These are phyloP conservation scores for Crucibulum laeve DNA, from an alignment of 768 basidiomycete genomes.

Conservation along the genomic window DNA sequence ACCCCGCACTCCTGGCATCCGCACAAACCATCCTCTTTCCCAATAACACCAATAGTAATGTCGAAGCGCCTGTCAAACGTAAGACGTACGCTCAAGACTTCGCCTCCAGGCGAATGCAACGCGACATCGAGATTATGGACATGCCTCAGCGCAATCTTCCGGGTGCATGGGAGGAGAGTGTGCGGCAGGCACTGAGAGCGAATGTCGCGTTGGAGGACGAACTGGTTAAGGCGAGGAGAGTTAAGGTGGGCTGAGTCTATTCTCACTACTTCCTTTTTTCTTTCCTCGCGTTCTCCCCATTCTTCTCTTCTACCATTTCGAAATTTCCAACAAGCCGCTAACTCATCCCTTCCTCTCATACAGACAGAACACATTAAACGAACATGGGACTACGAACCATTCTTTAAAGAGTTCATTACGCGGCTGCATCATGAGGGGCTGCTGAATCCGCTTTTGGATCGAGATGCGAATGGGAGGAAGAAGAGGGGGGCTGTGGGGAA, in stretches of 20 bases:
- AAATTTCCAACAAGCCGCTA: too few species aligned
- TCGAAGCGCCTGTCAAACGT: slow-evolving; percentile 16
- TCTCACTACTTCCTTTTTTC: background rate
- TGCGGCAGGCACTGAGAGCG: slow-evolving; percentile 32
- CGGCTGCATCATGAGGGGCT: slow-evolving; percentile 42
- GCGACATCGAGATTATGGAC: slow-evolving; percentile 38
- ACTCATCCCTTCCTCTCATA: too few species aligned
- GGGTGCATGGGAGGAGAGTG: slow-evolving; percentile 42
- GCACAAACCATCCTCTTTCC: slow-evolving; percentile 25
- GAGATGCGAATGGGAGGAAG: slow-evolving; percentile 28
- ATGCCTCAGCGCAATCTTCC: slow-evolving; percentile 33
- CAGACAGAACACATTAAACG: slow-evolving; percentile 56
- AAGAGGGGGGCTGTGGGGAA: slow-evolving; percentile 4
- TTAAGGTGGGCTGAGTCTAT: slow-evolving; percentile 34
- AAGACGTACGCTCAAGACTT: slow-evolving; percentile 39
- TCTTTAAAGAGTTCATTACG: slow-evolving; percentile 42
- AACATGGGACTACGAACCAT: slow-evolving; percentile 62
- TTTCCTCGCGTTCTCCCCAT: background rate
- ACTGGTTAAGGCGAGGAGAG: slow-evolving; percentile 32
- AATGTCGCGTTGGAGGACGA: slow-evolving; percentile 48
- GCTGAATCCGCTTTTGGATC: slow-evolving; percentile 36
- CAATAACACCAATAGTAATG: slow-evolving; percentile 8
- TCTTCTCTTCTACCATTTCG: background rate
- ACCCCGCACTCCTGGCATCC: slow-evolving; percentile 25
- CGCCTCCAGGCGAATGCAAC: slow-evolving; percentile 36